These are phyloP conservation scores for Aspergillus pseudonomiae DNA, from an alignment of 2,329 filamentous ascomycete genomes.

Conservation along the genomic window DNA sequence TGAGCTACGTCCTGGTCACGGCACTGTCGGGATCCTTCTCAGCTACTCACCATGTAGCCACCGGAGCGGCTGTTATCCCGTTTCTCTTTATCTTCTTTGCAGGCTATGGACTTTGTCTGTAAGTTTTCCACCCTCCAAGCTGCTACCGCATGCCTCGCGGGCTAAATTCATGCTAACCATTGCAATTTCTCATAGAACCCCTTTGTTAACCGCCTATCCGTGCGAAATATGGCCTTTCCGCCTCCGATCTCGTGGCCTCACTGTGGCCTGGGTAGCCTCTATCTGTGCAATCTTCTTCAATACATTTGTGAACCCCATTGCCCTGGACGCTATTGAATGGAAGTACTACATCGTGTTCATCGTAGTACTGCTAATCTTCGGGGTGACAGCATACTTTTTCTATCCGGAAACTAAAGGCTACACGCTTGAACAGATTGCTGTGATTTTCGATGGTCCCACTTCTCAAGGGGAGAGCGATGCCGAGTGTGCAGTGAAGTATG, in stretches of 20 bases:
- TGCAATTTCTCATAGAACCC: conserved; percentile 16
- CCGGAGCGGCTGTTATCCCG: conserved; percentile 31
- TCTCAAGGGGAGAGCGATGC: background rate
- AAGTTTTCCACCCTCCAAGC: conserved; percentile 1
- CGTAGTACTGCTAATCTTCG: conserved; percentile 13
- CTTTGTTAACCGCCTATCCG: conserved; percentile 25
- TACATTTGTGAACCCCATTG: conserved; percentile 27
- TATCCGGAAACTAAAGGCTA: conserved; percentile 20
- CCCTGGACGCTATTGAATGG: conserved; percentile 26
- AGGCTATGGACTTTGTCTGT: conserved; percentile 30
- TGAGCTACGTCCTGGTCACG: conserved; percentile 24
- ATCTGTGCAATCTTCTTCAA: conserved; percentile 24
- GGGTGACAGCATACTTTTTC: conserved; percentile 12
- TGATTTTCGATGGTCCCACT: conserved; percentile 14
- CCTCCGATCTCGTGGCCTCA: conserved; percentile 29
- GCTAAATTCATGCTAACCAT: background rate
- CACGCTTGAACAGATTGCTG: conserved; percentile 18
- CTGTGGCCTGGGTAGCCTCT: conserved; percentile 22
- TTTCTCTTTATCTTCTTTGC: conserved; percentile 34
- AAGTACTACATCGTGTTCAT: conserved; percentile 29
- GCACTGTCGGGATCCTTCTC: conserved; percentile 29
- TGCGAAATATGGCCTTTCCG: conserved; percentile 30
- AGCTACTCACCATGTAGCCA: conserved; percentile 9
- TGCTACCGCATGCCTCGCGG: background rate
- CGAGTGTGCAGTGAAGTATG: background rate